Evolutionary conservation across 345 rosid genomes (phyloP), one percentile per base, ranked within the genome.

Genomic region (Citrus trifoliata): DNA sequence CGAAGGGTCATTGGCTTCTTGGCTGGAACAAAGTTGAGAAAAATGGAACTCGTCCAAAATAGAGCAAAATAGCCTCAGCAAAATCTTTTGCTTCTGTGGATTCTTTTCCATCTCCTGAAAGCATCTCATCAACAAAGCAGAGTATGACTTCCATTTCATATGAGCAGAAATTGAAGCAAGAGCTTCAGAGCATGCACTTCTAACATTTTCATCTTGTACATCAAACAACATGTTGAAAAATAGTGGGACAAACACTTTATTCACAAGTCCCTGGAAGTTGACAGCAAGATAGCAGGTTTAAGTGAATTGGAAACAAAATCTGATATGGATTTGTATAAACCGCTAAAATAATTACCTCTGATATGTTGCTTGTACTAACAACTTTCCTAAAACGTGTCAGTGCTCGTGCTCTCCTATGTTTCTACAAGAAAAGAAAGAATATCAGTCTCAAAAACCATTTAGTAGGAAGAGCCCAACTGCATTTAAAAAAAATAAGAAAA

Each of bases 1-100:
- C 1, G 33, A 33, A n/a, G 82, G 62, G 46, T 74, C 83, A 71
- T 74, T 84, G 25, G 78, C 76, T 78, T 83, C 91, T 79, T 77
- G 82, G 63, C 61, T 32, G 59, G 86, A 80, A 85, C 73, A 71
- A 70, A 77, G 69, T 75, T 80, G 70, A 48, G 86, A 67, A 80
- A 91, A 96, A 83, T 91, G 97, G 79, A 94, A 94, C 24, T 89
- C 86, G 77, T 89, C 99, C 86, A 96, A 88, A 73, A 96, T 79
- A 48, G 86, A 83, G 83, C 97, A 91, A 78, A 94, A 81, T 69
- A 96, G 82, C 38, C 92, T 89, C 83, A 91, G 64, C 69, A 94
- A 73, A 81, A 89, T 65, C 84, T 94, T 94, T 83, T 86, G 93
- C 88, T 91, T 91, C 71, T 87, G 86, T 32, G 80, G 81, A 78